phyloP scores from a whole-genome alignment of 106 monocot genomes.

The Cymbidium sinense region DNA sequence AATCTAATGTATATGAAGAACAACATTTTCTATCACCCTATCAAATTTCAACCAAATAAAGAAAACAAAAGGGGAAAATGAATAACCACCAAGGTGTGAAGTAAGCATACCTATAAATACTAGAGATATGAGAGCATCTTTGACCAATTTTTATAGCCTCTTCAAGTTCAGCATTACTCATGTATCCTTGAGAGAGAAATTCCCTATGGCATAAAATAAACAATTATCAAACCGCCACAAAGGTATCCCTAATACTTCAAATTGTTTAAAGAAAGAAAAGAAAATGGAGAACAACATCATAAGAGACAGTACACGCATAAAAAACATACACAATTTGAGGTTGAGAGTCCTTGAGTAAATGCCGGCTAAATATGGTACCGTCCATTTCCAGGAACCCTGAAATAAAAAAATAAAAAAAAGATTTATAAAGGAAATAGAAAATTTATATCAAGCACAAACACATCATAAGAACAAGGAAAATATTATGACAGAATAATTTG shows the following conservation, averaged over 20 bases:
- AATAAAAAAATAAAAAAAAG: neutral
- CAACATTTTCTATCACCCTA: neutral
- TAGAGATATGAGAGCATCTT: constrained; percentile 73
- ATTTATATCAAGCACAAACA: neutral
- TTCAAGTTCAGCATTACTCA: constrained; percentile 82
- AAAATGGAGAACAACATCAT: neutral
- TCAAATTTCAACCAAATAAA: constrained; percentile 3
- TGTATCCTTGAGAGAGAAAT: constrained; percentile 43
- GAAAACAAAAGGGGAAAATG: neutral
- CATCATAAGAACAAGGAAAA: neutral
- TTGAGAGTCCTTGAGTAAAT: constrained; percentile 1
- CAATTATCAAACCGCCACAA: neutral
- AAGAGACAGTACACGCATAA: neutral
- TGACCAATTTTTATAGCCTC: constrained; percentile 45
- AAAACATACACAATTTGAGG: constrained; percentile 6
- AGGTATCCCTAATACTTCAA: neutral
- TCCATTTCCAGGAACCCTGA: neutral
- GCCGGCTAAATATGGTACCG: neutral
- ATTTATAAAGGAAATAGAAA: neutral
- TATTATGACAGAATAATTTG: neutral
- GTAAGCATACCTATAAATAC: constrained; percentile 36
- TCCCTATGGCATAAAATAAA: constrained; percentile 4
- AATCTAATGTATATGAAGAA: neutral
- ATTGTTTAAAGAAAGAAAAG: neutral
- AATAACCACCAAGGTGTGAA: neutral